phyloP scores from a whole-genome alignment of 768 basidiomycete species.

The Suillus cothurnatus region DNA sequence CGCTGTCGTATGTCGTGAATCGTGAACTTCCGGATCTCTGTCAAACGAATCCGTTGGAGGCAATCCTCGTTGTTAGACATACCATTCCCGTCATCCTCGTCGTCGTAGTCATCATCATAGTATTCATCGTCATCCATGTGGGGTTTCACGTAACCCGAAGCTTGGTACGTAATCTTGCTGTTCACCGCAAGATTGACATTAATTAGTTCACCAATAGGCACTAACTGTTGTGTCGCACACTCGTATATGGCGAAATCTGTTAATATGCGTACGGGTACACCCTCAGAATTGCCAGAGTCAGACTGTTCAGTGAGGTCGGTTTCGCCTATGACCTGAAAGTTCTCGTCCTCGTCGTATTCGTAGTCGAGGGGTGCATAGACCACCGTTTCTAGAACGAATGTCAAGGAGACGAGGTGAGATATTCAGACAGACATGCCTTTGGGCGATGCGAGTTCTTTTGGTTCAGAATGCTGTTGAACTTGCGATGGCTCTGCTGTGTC shows the following conservation, averaged over 20 bases:
- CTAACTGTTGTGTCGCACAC: conserved; percentile 34
- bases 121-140: conserved; percentile 38
- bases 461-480: background rate
- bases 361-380: conserved; percentile 26
- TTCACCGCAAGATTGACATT: conserved; percentile 25
- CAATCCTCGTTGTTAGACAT: conserved; percentile 8
- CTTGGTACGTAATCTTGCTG: conserved; percentile 31
- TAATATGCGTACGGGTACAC: conserved; percentile 59
- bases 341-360: conserved; percentile 41
- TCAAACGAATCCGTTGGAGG: conserved; percentile 40
- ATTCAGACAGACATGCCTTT: background rate
- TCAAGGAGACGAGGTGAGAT: background rate
- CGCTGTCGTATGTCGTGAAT: conserved; percentile 41
- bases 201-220: conserved; percentile 44
- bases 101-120: conserved; percentile 26
- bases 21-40: conserved; percentile 48
- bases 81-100: conserved; percentile 14
- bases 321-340: conserved; percentile 49
- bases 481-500: background rate
- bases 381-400: background rate
- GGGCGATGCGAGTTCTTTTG: background rate
- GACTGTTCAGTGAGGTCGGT: conserved; percentile 25
- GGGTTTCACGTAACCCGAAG: conserved; percentile 41
- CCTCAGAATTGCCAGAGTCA: conserved; percentile 33
- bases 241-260: conserved; percentile 58